Conservation (phyloP, 495 filamentous ascomycete genomes). For the Amphirosellinia nigrospora region DNA sequence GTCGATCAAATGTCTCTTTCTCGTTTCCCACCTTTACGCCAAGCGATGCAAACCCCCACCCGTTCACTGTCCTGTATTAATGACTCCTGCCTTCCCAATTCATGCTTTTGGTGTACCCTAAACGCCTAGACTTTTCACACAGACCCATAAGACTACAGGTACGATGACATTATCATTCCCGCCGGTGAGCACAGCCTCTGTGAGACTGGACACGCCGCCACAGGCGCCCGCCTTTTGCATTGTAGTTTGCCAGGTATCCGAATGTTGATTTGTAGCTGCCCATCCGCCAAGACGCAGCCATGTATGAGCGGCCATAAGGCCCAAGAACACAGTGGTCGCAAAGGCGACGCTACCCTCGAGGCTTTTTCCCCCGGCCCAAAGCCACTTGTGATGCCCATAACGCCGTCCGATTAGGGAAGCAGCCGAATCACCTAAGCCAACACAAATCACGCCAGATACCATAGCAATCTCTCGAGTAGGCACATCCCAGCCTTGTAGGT, state of each 20-base stretch:
- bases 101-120: constrained; percentile 41
- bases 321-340: constrained; percentile 74
- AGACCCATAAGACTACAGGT: constrained; percentile 90
- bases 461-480: constrained; percentile 76
- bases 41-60: constrained; percentile 18
- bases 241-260: constrained; percentile 30
- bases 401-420: constrained; percentile 91
- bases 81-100: constrained; percentile 2
- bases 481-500: constrained; percentile 77
- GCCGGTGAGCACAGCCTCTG: constrained; percentile 93
- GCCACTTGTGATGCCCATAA: constrained; percentile 87
- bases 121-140: constrained; percentile 78
- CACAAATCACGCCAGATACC: constrained; percentile 89
- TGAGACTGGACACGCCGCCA: constrained; percentile 82
- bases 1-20: constrained; percentile 7
- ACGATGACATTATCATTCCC: constrained; percentile 99
- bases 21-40: constrained; percentile 24
- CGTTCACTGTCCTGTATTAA: neutral
- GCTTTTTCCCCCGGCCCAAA: constrained; percentile 96
- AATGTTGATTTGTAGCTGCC: constrained; percentile 48
- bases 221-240: constrained; percentile 67
- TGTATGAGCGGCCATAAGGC: constrained; percentile 69
- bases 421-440: constrained; percentile 93
- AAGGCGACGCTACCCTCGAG: constrained; percentile 91
- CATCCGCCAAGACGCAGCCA: constrained; percentile 82